Evolutionary conservation across 352 stramenopile species (phyloP).

Genomic region (Aphanomyces euteiches): DNA sequence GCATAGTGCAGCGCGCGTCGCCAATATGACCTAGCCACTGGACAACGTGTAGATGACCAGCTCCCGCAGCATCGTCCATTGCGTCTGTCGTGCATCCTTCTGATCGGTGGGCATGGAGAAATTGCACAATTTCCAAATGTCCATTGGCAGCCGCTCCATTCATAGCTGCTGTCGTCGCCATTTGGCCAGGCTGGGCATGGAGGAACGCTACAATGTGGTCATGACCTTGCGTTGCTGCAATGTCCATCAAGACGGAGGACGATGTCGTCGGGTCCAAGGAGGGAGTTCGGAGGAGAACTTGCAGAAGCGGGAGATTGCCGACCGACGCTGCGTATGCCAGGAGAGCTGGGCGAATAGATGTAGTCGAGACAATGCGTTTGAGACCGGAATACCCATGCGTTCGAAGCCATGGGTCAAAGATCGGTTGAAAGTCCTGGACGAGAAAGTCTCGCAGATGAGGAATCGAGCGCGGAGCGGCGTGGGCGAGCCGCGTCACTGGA

Average conservation of each 20-base stretch:
- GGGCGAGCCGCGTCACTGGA: neutral
- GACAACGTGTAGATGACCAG: conserved; percentile 13
- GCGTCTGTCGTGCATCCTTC: conserved; percentile 13
- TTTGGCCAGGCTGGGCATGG: neutral
- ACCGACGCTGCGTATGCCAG: neutral
- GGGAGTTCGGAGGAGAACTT: neutral
- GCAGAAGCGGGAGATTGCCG: neutral
- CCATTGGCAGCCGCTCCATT: conserved; percentile 18
- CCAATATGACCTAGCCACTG: conserved; percentile 8
- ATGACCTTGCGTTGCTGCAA: conserved; percentile 10
- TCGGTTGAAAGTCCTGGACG: neutral
- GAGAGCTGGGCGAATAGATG: neutral
- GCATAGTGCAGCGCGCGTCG: conserved; percentile 1
- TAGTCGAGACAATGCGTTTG: neutral
- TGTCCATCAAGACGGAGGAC: neutral
- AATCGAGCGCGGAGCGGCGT: neutral
- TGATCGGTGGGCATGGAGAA: conserved; percentile 18
- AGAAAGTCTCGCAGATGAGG: neutral
- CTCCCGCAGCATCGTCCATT: neutral
- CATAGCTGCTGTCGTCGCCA: conserved; percentile 16
- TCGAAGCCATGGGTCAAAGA: neutral
- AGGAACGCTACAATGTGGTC: conserved; percentile 1
- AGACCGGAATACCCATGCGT: neutral
- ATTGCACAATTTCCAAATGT: conserved; percentile 21
- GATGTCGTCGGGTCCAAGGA: neutral